These are phyloP conservation scores for Pyrenula massariospora DNA, from an alignment of 495 filamentous ascomycete species.

Conservation along the genomic window DNA sequence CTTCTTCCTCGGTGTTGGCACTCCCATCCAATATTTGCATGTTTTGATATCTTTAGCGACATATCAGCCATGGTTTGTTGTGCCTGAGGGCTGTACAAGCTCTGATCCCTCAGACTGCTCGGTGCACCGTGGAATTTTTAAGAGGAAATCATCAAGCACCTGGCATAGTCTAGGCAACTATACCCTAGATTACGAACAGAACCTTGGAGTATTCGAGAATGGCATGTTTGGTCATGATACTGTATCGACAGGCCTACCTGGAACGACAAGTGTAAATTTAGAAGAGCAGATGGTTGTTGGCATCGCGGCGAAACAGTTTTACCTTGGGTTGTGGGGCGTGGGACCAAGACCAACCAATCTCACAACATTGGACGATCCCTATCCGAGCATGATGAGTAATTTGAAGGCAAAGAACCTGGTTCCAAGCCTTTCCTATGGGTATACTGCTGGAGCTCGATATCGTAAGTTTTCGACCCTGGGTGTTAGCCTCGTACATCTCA, in stretches of 20 bases:
- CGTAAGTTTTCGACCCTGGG: slow-evolving; percentile 17
- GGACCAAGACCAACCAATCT: slow-evolving; percentile 37
- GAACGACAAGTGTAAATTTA: slow-evolving; percentile 26
- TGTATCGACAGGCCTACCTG: slow-evolving; percentile 30
- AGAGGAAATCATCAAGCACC: slow-evolving; percentile 31
- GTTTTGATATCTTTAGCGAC: slow-evolving; percentile 33
- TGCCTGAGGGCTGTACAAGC: slow-evolving; percentile 15
- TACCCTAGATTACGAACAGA: slow-evolving; percentile 24
- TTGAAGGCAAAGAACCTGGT: slow-evolving; percentile 34
- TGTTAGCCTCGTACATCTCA: slow-evolving; percentile 5
- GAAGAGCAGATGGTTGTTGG: slow-evolving; percentile 33
- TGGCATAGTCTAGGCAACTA: slow-evolving; percentile 28
- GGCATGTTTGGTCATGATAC: slow-evolving; percentile 38
- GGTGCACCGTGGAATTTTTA: slow-evolving; percentile 34
- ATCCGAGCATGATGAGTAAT: slow-evolving; percentile 34
- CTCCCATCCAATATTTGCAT: slow-evolving; percentile 30
- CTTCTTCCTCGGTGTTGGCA: slow-evolving; percentile 35
- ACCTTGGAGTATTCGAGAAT: slow-evolving; percentile 23
- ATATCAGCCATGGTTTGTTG: slow-evolving; percentile 29
- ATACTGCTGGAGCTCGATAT: slow-evolving; percentile 46
- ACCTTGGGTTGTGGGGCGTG: slow-evolving; percentile 38
- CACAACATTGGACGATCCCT: slow-evolving; percentile 24
- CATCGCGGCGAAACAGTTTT: slow-evolving; percentile 32
- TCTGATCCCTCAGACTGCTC: slow-evolving; percentile 21
- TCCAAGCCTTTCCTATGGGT: slow-evolving; percentile 39